Evolutionary conservation across 495 filamentous ascomycete species (phyloP).

Genomic region (Penicillium nucicola): DNA sequence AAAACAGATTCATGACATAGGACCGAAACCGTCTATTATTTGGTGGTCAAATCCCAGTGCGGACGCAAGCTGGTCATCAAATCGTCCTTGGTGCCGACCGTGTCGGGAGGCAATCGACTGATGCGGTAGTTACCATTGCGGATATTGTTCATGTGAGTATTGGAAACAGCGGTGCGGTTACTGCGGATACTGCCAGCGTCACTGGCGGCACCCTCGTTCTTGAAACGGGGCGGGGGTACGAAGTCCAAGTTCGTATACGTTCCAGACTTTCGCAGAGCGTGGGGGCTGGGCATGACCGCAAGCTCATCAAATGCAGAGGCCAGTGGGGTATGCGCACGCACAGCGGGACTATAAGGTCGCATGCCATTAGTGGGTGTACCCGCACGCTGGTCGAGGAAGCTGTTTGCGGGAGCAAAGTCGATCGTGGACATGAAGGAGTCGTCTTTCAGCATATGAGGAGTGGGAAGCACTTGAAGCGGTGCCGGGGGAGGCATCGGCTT

Average conservation of each 20-base stretch:
- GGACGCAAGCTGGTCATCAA: conserved; percentile 70
- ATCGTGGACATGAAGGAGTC: conserved; percentile 72
- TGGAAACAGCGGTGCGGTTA: conserved; percentile 75
- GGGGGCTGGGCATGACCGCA: conserved; percentile 80
- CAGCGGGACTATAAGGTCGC: conserved; percentile 66
- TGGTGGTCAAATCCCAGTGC: conserved; percentile 63
- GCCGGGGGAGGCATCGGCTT: conserved; percentile 71
- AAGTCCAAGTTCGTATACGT: conserved; percentile 92
- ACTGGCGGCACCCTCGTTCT: conserved; percentile 65
- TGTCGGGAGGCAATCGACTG: conserved; percentile 76
- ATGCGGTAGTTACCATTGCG: conserved; percentile 87
- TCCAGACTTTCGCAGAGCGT: conserved; percentile 82
- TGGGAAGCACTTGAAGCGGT: conserved; percentile 73
- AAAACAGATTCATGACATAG: conserved; percentile 33
- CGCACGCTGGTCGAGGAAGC: conserved; percentile 61
- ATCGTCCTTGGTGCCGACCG: conserved; percentile 78
- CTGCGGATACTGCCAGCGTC: conserved; percentile 90
- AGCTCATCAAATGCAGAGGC: conserved; percentile 86
- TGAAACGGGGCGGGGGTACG: conserved; percentile 86
- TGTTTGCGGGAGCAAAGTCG: conserved; percentile 83
- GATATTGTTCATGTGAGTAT: conserved; percentile 68
- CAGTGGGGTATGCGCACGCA: conserved; percentile 71
- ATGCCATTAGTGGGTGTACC: conserved; percentile 78
- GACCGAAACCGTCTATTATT: neutral
- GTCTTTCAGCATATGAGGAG: conserved; percentile 80